Evolutionary conservation across 306 rosid species (phyloP).

Genomic region (Calophaca sinica): DNA sequence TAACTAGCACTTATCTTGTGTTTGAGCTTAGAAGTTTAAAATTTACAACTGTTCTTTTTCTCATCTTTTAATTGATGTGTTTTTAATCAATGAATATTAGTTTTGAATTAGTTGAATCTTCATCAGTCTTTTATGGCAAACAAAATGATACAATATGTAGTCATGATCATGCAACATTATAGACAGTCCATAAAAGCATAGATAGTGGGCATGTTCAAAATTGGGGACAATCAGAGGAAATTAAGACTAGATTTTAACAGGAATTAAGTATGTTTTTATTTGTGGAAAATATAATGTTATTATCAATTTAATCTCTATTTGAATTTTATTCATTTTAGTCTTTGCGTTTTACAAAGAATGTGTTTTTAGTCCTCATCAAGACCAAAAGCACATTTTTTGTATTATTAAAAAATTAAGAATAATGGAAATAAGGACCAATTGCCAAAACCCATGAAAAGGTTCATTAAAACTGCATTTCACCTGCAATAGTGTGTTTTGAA

Average conservation of each 20-base stretch:
- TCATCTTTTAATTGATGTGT: neutral
- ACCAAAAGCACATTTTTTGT: no score
- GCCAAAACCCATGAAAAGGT: no score
- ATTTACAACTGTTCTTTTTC: neutral
- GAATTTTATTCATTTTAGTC: no score
- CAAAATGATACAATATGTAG: neutral
- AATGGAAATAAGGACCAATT: no score
- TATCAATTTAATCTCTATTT: no score
- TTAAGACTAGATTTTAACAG: neutral
- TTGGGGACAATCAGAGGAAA: neutral
- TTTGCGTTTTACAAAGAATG: no score
- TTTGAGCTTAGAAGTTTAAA: neutral
- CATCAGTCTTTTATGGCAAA: neutral
- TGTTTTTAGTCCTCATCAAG: no score
- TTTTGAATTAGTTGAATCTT: neutral
- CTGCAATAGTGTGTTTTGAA: no score
- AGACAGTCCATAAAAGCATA: neutral
- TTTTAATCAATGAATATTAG: neutral
- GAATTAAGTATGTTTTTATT: no score
- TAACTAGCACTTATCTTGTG: conserved; percentile 39
- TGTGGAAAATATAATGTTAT: no score
- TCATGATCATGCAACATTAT: conserved; percentile 1
- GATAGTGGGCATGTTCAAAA: conserved; percentile 9
- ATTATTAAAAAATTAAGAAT: no score
- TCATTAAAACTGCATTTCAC: no score